A percentile compares a stretch with the other conserved stretches of the same genome.
Conservation (phyloP, 352 stramenopile genomes). For the Globisporangium ultimum region DNA sequence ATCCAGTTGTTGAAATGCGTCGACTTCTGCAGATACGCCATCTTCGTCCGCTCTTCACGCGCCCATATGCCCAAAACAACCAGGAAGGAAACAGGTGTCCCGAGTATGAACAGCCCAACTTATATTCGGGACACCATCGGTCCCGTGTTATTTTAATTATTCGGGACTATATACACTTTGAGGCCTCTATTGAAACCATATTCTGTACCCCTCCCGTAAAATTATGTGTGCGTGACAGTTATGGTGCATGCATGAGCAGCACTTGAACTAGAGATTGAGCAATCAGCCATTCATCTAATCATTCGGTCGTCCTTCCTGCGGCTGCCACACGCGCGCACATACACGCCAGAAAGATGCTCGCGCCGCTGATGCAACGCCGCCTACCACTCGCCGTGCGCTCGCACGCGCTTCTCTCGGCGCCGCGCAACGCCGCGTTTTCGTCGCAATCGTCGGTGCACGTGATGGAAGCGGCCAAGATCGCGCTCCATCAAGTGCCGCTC, state of each 20-base stretch:
- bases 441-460: constrained; percentile 20
- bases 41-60: constrained; percentile 14
- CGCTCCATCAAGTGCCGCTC: constrained; percentile 48
- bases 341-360: not conserved
- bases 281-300: too few relatives aligned
- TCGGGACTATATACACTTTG: too few relatives aligned
- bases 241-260: too few relatives aligned
- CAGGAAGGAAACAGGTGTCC: not conserved
- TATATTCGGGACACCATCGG: too few relatives aligned
- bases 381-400: not conserved
- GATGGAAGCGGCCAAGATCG: constrained; percentile 53
- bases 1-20: constrained; percentile 91
- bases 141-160: too few relatives aligned
- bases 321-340: too few relatives aligned
- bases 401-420: not conserved
- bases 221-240: too few relatives aligned
- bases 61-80: not conserved
- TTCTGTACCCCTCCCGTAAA: too few relatives aligned
- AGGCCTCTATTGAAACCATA: too few relatives aligned
- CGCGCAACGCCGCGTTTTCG: not conserved
- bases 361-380: constrained; percentile 6
- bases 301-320: not conserved
- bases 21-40: constrained; percentile 82
- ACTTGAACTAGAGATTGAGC: too few relatives aligned
- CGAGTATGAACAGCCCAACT: not conserved